Evolutionary conservation across 2,329 filamentous ascomycete species (phyloP), one percentile per base, ranked within the genome.

Genomic region (Penicillium expansum): DNA sequence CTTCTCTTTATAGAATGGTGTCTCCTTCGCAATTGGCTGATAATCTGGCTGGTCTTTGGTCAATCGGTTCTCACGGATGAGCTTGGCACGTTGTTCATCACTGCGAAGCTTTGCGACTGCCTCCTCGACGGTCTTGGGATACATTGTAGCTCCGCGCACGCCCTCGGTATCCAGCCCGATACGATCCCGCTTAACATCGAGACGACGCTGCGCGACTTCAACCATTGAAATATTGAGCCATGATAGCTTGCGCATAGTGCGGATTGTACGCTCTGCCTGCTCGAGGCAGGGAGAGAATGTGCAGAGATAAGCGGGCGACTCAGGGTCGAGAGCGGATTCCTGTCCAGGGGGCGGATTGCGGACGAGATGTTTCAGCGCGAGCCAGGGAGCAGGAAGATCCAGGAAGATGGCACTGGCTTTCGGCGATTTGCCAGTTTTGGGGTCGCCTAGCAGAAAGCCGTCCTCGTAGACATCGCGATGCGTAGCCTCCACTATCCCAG

Each of bases 231-330:
- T 95, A 56, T 93, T 89, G 10, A 92, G 83, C 94, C 94, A 99
- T 52, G 91, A 91, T 7, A 92, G 79, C 37, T 86, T 83, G 52
- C 93, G 87, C 74, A 99, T 82, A 13, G 85, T 84, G 11, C 90
- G 88, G 52, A 96, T 87, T 0, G 94, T 97, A 55, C 87, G 85
- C 52, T 89, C 91, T 22, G 95, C 93, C 77, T 99, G 94, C 76
- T 99, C 94, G 63, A 99, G 95, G 74, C 94, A 99, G 0, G 94
- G 94, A 1, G 90, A 95, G 77, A 99, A 99, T 0, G 92, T 95
- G 78, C 94, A 99, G 53, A 99, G 83, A 69, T 94, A 83, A 1
- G 88, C 85, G 5, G 88, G 83, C 41, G 84, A 82, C n/a, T 82
- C 81, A 0, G 90, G 86, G 63, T 94, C 87, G 11, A 97, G 80